Base-by-base conservation (phyloP, 2,329 filamentous ascomycete species). In the Rachicladosporium sp. region DNA sequence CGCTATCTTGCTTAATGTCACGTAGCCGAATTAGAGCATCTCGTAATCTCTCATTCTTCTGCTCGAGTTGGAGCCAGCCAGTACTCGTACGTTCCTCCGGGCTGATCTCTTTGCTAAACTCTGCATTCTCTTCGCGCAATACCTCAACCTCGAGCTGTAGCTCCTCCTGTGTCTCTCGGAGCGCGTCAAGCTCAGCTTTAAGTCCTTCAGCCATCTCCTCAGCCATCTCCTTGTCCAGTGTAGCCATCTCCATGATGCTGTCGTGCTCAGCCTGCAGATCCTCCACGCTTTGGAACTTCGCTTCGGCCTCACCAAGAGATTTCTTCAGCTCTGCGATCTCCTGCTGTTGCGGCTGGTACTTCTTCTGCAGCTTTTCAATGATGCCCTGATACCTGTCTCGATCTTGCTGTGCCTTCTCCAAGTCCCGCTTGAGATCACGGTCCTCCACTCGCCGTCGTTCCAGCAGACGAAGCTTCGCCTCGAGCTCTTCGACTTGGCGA, bases 211-310 rank as follows among this genome's bases (percentile, higher is more conserved):
- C 81, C 33, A 79, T 86, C 61, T 95, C 89, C 60, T 98, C 88
- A 0, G 91, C 91, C 83, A 96, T 93, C 60, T 98, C 89, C 33
- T 85, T 78, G 57, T 98, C 91, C 19, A 98, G 67, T 0, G 84
- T 81, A 5, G 87, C 86, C 61, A 91, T 75, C 62, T 98, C 91
- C 54, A 95, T 65, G 5, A 82, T 76, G 3, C 80, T 74, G 23
- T 96, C 91, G 58, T 93, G 80, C 49, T 95, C 87, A 6, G 83
- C 82, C 56, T 91, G 81, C 39, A 82, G 68, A 23, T 73, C 70
- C 50, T 89, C 83, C 2, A 91, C 67, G 13, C 76, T 68, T 41
- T 82, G 77, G 11, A 87, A 69, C 35, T 74, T 75, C 12, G 70
- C 62, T 55, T 91, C 78, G 0, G 80, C 74, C 50, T 93, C 83